Evolutionary conservation across 2,329 filamentous ascomycete species (phyloP), one percentile per base, ranked within the genome.

Genomic region (Penicillium sp.): DNA sequence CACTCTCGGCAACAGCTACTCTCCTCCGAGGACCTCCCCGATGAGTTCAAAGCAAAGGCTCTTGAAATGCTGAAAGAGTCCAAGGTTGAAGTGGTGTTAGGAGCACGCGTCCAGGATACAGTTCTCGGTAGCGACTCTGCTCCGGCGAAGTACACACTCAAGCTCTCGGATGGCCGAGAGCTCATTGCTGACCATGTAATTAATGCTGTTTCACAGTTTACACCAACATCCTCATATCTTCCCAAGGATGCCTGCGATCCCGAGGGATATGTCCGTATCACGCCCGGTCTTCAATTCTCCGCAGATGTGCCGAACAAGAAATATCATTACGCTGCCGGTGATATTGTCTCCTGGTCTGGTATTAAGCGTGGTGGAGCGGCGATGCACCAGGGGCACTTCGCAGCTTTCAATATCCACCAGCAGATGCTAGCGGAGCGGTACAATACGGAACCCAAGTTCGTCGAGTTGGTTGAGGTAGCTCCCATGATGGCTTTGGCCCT

Each of bases 1-100:
- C 89, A 92, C 71, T 91, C 89, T 10, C 80, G 88, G 19, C 79
- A 82, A 31, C 83, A 83, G 68, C 82, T 92, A 0, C 79, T 92
- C 15, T 91, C 88, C 0, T 83, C 87, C 0, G 89, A 93, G 74
- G 83, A 82, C 3, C 80, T 93, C 1, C 85, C 88, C 0, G 82
- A 87, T 17, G 84, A 86, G 49, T 86, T 87, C 70, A 89, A 89
- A 70, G 83, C 86, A 43, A 80, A 78, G 55, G 81, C 83, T 0
- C 77, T 87, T 1, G 78, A 82, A 9, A 73, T 89, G 1, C 75
- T 89, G 1, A 73, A 77, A 9, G 83, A 89, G 64, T 73, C 78
- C 6, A 86, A 86, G 17, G 86, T 92, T 2, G 48, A 56, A 35
- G 15, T 56, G 15, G 23, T 56, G 1, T 15, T 56, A 25, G 53